Percentiles rank a stretch among this genome's conserved stretches.
Conservation (phyloP, 2,329 filamentous ascomycete species). For the Talaromyces atroroseus region DNA sequence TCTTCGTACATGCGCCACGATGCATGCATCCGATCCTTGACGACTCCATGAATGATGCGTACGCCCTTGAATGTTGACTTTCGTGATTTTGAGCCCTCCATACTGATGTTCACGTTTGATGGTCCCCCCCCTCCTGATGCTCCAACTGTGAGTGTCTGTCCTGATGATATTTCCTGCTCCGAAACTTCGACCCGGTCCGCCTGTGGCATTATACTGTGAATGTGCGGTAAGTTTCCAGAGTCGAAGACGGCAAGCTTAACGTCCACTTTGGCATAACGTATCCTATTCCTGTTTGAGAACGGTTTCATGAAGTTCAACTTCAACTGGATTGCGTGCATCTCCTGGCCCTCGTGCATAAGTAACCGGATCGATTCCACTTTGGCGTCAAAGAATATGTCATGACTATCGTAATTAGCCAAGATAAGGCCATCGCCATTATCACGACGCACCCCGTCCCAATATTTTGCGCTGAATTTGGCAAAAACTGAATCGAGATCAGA, state of each 20-base stretch:
- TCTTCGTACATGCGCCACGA: conserved; percentile 9
- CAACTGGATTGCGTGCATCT: conserved; percentile 8
- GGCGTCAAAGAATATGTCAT: conserved; percentile 6
- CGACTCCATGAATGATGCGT: conserved; percentile 5
- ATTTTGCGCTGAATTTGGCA: neutral
- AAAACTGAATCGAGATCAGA: neutral
- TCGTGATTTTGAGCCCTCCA: conserved; percentile 9
- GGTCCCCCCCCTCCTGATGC: neutral
- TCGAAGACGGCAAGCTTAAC: neutral
- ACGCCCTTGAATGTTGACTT: conserved; percentile 9
- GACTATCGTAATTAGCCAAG: conserved; percentile 8
- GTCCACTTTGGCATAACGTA: conserved; percentile 6
- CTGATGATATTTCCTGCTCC: conserved; percentile 5
- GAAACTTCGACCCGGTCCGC: conserved; percentile 8
- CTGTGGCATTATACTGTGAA: conserved; percentile 6
- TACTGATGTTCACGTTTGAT: conserved; percentile 5
- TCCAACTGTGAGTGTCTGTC: conserved; percentile 4
- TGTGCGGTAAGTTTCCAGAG: neutral
- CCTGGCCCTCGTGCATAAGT: neutral
- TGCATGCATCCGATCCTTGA: conserved; percentile 8
- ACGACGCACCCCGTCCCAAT: conserved; percentile 6
- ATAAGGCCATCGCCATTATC: conserved; percentile 3
- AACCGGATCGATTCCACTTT: conserved; percentile 1
- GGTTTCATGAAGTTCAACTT: conserved; percentile 11
- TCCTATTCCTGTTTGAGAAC: neutral